Base-by-base conservation (phyloP, 176 grass and related monocot genomes). In the Oryza meridionalis region DNA sequence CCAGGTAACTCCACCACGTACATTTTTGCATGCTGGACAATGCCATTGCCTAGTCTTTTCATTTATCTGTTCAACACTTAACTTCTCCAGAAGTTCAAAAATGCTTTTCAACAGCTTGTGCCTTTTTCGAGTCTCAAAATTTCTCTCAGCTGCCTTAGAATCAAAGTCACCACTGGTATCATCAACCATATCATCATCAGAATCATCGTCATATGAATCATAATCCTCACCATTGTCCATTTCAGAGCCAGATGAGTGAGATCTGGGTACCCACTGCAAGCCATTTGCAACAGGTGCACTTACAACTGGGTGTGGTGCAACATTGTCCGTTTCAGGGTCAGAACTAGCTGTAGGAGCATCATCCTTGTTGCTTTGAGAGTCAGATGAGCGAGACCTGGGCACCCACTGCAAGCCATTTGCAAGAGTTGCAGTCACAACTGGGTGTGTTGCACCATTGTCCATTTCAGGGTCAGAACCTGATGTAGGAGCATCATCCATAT, bases 21-120 rank as follows among this genome's bases (percentile, higher is more conserved):
- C 96, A 33, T 98, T 94, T 77, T 89, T 70, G 87, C 93, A 98
- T 76, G 96, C 96, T 0, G 93, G 87, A 74, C 93, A 98, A 73
- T 96, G 93, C 85, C 83, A 96, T 49, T 63, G 78, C 70, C 84
- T 83, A 63, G 69, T 73, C 31, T 74, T 84, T 59, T 95, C 93
- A 72, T 87, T 92, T 70, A 96, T 86, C 46, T 94, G 83, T 38
- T 99, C 87, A 24, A 82, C 77, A 53, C 76, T 96, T 32, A 99
- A 65, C 40, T 63, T 82, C 31, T 90, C 86, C 33, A 98, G 35
- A 9, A 33, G 51, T 71, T 87, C 85, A 76, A 98, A 98, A 70
- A 98, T 95, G 9, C 63, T n/a, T 73, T 84, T 99, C 70, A 95
- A 98, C 91, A 87, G 90, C 51, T 85, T 89, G 62, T 95, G 95